phyloP scores from a whole-genome alignment of 257 asterid species.

The Avicennia marina region DNA sequence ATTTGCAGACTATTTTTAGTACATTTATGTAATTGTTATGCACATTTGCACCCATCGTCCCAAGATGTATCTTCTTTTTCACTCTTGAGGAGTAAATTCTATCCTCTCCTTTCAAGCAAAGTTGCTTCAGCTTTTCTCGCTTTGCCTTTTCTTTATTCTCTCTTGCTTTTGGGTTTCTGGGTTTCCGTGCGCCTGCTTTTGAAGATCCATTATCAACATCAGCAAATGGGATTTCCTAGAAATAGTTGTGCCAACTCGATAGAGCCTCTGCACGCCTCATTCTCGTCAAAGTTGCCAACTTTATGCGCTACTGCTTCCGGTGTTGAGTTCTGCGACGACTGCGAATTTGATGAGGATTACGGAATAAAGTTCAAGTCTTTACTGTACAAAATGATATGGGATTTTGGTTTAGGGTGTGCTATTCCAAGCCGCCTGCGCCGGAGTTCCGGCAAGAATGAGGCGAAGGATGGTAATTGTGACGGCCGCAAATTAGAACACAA shows the following conservation, averaged over 20 bases:
- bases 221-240: constrained; percentile 43
- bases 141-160: constrained; percentile 28
- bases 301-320: constrained; percentile 17
- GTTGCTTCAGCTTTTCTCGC: constrained; percentile 26
- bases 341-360: constrained; percentile 17
- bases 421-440: constrained; percentile 31
- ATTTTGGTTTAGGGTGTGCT: constrained; percentile 52
- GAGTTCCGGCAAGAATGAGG: constrained; percentile 25
- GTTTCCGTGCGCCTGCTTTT: too few relatives aligned
- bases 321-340: constrained; percentile 7
- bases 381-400: constrained; percentile 55
- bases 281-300: constrained; percentile 32
- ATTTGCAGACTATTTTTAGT: constrained; percentile 15
- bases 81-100: constrained; percentile 30
- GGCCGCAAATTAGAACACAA: constrained; percentile 40
- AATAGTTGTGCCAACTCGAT: constrained; percentile 24
- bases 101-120: constrained; percentile 62
- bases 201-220: constrained; percentile 25
- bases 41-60: constrained; percentile 24
- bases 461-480: constrained; percentile 4
- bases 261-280: constrained; percentile 28
- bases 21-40: constrained; percentile 18
- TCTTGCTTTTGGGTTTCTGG: too few relatives aligned
- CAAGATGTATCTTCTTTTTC: constrained; percentile 26
- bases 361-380: constrained; percentile 48